Percentiles rank a stretch among this genome's conserved stretches.
These are phyloP conservation scores for Phytophthora sansomeana DNA, from an alignment of 352 stramenopile species.

Conservation along the genomic window DNA sequence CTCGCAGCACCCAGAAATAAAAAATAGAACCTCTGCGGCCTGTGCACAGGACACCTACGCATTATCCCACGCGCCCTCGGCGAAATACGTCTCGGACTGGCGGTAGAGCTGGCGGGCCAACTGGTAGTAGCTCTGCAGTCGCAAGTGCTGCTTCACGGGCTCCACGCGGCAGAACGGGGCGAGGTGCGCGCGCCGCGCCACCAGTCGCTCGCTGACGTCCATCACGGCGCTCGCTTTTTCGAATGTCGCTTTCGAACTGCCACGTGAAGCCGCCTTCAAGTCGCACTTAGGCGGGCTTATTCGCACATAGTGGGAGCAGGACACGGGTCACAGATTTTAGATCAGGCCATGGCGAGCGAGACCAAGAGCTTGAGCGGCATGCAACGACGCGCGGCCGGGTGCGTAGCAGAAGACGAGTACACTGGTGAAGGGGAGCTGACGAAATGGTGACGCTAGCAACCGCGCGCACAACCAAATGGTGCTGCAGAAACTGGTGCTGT, in stretches of 20 bases:
- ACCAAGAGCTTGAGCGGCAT: conserved; percentile 58
- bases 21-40: conserved; percentile 50
- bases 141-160: conserved; percentile 69
- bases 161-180: conserved; percentile 69
- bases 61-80: conserved; percentile 70
- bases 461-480: conserved; percentile 77
- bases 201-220: conserved; percentile 65
- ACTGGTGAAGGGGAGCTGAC: neutral
- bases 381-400: conserved; percentile 54
- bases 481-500: conserved; percentile 74
- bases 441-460: conserved; percentile 48
- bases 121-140: conserved; percentile 74
- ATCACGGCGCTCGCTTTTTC: conserved; percentile 41
- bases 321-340: too few relatives aligned
- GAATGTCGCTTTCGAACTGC: conserved; percentile 16
- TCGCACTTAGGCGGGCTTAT: conserved; percentile 34
- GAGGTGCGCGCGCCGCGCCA: conserved; percentile 62
- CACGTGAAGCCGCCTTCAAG: conserved; percentile 32
- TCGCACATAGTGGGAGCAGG: too few relatives aligned
- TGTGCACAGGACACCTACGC: conserved; percentile 52
- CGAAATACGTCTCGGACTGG: conserved; percentile 76
- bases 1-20: conserved; percentile 9
- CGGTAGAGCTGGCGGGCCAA: conserved; percentile 78
- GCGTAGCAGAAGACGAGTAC: conserved; percentile 3
- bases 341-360: conserved; percentile 24